phyloP scores from a whole-genome alignment of 805 yeast species.

The Cyberlindnera xylosilytica region DNA sequence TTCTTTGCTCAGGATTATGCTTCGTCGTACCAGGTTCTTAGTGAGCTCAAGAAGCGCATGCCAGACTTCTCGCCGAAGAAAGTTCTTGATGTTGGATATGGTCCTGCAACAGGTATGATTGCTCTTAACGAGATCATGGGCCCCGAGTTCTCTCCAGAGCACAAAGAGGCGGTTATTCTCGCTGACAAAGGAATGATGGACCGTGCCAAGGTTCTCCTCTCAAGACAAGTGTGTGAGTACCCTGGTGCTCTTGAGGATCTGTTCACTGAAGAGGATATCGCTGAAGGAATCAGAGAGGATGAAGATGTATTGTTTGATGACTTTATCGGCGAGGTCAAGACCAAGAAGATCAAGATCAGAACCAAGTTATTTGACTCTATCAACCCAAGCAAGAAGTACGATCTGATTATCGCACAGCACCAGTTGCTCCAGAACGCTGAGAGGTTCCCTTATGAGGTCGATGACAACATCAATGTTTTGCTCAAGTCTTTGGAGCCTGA shows the following conservation, averaged over 20 bases:
- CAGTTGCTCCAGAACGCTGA: slow-evolving; percentile 61
- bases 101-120: slow-evolving; percentile 90
- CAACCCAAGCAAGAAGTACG: slow-evolving; percentile 56
- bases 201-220: slow-evolving; percentile 72
- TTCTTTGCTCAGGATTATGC: slow-evolving; percentile 81
- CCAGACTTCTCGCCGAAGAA: slow-evolving; percentile 62
- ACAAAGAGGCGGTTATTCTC: slow-evolving; percentile 68
- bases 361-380: slow-evolving; percentile 52
- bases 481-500: slow-evolving; percentile 65
- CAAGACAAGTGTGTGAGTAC: slow-evolving; percentile 60
- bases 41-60: slow-evolving; percentile 58
- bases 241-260: slow-evolving; percentile 25
- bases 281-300: slow-evolving; percentile 21
- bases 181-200: slow-evolving; percentile 74
- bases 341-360: slow-evolving; percentile 48
- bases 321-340: slow-evolving; percentile 52
- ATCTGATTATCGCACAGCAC: slow-evolving; percentile 79
- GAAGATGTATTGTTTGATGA: slow-evolving; percentile 30
- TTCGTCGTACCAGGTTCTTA: slow-evolving; percentile 58
- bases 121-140: slow-evolving; percentile 86
- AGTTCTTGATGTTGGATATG: slow-evolving; percentile 78
- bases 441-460: slow-evolving; percentile 71
- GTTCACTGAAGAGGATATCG: slow-evolving; percentile 15
- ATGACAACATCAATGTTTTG: slow-evolving; percentile 56
- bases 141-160: slow-evolving; percentile 52